Evolutionary conservation across 2,329 filamentous ascomycete species (phyloP), one percentile per base, ranked within the genome.

Genomic region (Alternaria gansuensis): DNA sequence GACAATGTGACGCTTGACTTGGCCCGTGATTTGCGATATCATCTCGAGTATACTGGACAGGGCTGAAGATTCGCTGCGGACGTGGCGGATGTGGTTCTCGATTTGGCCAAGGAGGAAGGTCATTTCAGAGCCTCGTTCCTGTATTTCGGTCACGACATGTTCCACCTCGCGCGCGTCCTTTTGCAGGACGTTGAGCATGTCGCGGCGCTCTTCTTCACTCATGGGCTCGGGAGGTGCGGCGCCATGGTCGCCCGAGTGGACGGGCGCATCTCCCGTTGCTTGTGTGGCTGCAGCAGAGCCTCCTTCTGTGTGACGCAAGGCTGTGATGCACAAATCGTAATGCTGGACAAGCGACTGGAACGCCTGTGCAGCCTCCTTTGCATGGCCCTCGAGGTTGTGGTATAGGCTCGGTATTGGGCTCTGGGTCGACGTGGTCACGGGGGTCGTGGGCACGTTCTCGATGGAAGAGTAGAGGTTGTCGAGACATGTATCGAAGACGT

Each of bases 301-400:
- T 57, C 82, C 81, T 79, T 97, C 93, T 3, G 93, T 97, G 50
- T 94, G 92, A 59, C 93, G 91, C 41, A 97, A 89, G 0, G 94
- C 94, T 1, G 90, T 94, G 13, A 96, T 91, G 76, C 94, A 97
- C 64, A 96, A 87, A 76, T 98, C 94, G 74, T 97, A 97, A 78
- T 98, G 94, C 26, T 85, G 87, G 7, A 92, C 93, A 4, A 98
- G 82, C 0, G 90, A 92, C 56, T 92, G 86, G 2, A 98, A 85
- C 5, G 92, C 84, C 57, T 89, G 84, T 5, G 93, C 94, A 88
- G 96, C 94, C 68, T 89, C 87, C 62, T 91, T 88, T 0, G 93
- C 93, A 66, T 94, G 88, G 13, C 83, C 83, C 64, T 93, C 88
- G 34, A 96, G 83, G 3, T 76, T 73, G 51, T 79, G 79, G 63